Evolutionary conservation across 805 yeast genomes (phyloP), one percentile per base, ranked within the genome.

Genomic region (Pichia thaimueangensis): DNA sequence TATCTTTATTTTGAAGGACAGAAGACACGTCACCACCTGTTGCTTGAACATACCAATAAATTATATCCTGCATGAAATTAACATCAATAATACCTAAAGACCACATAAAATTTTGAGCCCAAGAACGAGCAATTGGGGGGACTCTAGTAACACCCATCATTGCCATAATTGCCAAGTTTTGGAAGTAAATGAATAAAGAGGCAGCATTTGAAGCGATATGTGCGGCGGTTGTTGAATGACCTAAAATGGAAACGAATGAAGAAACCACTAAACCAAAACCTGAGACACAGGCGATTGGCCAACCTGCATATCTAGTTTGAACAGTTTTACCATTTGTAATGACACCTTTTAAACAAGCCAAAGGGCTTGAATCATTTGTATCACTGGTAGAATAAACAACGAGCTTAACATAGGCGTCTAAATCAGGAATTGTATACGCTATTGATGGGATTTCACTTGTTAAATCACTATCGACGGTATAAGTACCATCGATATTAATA

Each of bases 131-230:
- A 52, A 93, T 89, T 3, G 98, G 98, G 2, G 98, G 98, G 17
- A 87, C 85, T 47, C 77, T 70, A 17, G 86, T 76, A 24, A 91
- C 97, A 43, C 94, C 96, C 88, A 88, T 82, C 96, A 93, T 89
- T 15, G 95, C 76, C 16, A 91, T 82, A 46, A 91, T 80, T 17
- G 97, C 96, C 53, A 93, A 71, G 44, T 85, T 78, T 69, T 93
- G 99, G 76, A 91, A 93, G 64, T 93, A 93, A 42, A 88, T 79
- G 64, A 93, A 93, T 47, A 93, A 69, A 1, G 97, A 86, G 58
- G 91, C 82, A 15, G 96, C 82, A 67, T 93, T 93, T 16, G 96
- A 84, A n/a, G 97, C 96, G 57, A 93, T 88, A 60, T 93, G 97
- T 3, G 96, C 89, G 3, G 98, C 95, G 2, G 97, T 91, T 47